Base-by-base conservation (phyloP, 768 basidiomycete species). In the Lentinus tigrinus region DNA sequence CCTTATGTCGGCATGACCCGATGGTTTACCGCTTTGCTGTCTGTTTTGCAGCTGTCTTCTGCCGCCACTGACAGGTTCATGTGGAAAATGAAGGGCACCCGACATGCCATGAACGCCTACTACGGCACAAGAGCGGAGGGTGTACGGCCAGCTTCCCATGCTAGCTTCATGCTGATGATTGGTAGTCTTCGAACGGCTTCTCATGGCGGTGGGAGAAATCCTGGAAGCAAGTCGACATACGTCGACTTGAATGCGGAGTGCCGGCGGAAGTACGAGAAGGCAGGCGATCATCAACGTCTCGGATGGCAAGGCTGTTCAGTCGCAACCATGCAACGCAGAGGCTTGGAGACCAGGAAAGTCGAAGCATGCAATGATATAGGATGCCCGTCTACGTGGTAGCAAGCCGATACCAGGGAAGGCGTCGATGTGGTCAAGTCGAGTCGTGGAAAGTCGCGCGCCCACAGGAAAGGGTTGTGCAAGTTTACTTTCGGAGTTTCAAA, bases 401-500 rank as follows among this genome's bases (percentile, higher is more conserved):
- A n/a, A n/a, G n/a, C n/a, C n/a, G n/a, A n/a, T n/a, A 36, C 48
- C 24, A 52, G 9, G 26, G 52, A 31, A 6, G 36, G 6, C 23
- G 27, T 43, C 40, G 56, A 39, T 34, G 16, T 39, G 40, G 13
- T 50, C 28, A 31, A 31, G 28, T 31, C 28, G 28, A 31, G 31
- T 31, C 31, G 44, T 34, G 21, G 39, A 23, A n/a, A 8, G 26
- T 26, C n/a, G n/a, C n/a, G n/a, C n/a, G n/a, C n/a, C n/a, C n/a
- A n/a, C n/a, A n/a, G n/a, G n/a, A n/a, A n/a, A n/a, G n/a, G n/a
- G n/a, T n/a, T n/a, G n/a, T n/a, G n/a, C n/a, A n/a, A n/a, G 17
- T 14, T 11, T 5, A 10, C 44, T 57, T 52, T 56, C 60, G 60
- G 60, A 61, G 60, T 38, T 48, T 27, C 19, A 54, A 49, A 6